A percentile compares a stretch with the other conserved stretches of the same genome.
phyloP scores from a whole-genome alignment of 2,329 filamentous ascomycete species.

The Epichloe baconii region DNA sequence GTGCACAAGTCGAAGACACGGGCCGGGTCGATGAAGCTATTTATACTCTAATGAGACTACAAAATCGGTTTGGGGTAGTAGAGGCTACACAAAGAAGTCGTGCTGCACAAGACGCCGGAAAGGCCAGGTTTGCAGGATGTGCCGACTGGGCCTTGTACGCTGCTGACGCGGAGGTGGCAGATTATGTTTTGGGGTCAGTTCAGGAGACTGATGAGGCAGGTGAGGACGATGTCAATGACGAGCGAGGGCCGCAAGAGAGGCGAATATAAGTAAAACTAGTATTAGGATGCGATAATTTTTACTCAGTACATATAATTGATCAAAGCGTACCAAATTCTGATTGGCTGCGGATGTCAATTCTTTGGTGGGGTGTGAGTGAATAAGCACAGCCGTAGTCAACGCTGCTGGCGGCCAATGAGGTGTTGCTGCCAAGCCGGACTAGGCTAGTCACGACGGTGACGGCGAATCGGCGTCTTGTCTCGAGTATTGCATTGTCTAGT shows the following conservation, averaged over 20 bases:
- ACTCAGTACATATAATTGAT: too few relatives aligned
- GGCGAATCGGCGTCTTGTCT: too few relatives aligned
- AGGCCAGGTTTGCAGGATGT: constrained; percentile 15
- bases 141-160: constrained; percentile 15
- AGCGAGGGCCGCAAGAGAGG: background rate
- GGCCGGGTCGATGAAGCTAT: background rate
- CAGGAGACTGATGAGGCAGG: background rate
- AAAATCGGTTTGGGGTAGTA: constrained; percentile 7
- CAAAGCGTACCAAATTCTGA: too few relatives aligned
- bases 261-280: too few relatives aligned
- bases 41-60: constrained; percentile 5
- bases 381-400: too few relatives aligned
- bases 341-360: too few relatives aligned
- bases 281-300: too few relatives aligned
- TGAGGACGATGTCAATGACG: background rate
- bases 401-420: too few relatives aligned
- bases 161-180: constrained; percentile 12
- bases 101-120: constrained; percentile 9
- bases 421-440: too few relatives aligned
- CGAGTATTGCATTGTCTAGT: too few relatives aligned
- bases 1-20: background rate
- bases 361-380: too few relatives aligned
- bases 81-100: constrained; percentile 8
- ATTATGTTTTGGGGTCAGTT: constrained; percentile 7
- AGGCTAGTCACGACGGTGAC: too few relatives aligned